A percentile compares a stretch with the other conserved stretches of the same genome.
These are phyloP conservation scores for Yamadazyma scolyti DNA, from an alignment of 805 yeast species.

Conservation along the genomic window DNA sequence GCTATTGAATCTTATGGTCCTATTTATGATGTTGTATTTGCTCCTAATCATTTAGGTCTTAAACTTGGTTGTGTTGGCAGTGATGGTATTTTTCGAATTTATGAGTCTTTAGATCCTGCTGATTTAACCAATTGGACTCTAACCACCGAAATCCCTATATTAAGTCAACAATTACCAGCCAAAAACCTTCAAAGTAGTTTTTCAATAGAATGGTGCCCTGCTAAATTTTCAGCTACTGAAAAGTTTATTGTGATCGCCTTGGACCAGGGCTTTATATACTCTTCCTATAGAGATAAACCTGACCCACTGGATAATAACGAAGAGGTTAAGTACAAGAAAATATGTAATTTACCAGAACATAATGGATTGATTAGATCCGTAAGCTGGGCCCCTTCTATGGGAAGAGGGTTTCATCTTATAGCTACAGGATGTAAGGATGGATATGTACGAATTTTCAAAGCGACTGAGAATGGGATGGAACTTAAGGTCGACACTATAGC, in stretches of 20 bases:
- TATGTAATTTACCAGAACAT: slow-evolving; percentile 76
- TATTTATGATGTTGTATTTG: slow-evolving; percentile 83
- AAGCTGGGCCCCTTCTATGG: slow-evolving; percentile 97
- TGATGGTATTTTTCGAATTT: slow-evolving; percentile 81
- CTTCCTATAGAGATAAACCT: slow-evolving; percentile 11
- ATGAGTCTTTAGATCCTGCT: slow-evolving; percentile 88
- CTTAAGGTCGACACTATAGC: slow-evolving; percentile 58
- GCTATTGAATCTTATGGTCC: slow-evolving; percentile 84
- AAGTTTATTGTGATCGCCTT: slow-evolving; percentile 79
- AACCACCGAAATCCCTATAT: slow-evolving; percentile 64
- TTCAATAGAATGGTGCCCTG: slow-evolving; percentile 86
- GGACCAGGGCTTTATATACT: slow-evolving; percentile 82
- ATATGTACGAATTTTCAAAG: slow-evolving; percentile 76
- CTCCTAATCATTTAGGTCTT: slow-evolving; percentile 79
- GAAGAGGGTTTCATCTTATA: slow-evolving; percentile 77
- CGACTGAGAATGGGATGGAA: slow-evolving; percentile 43
- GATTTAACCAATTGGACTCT: slow-evolving; percentile 80
- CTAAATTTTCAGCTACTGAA: slow-evolving; percentile 69
- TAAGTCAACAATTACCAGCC: slow-evolving; percentile 66
- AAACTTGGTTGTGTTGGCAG: slow-evolving; percentile 83
- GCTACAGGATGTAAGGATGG: slow-evolving; percentile 99
- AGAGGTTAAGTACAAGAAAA: slow-evolving; percentile 38
- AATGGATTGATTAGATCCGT: slow-evolving; percentile 82
- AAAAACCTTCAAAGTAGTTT: slow-evolving; percentile 81
- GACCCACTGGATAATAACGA: slow-evolving; percentile 1